Evolutionary conservation across 306 rosid genomes (phyloP).

Genomic region (Cajanus cajan): DNA sequence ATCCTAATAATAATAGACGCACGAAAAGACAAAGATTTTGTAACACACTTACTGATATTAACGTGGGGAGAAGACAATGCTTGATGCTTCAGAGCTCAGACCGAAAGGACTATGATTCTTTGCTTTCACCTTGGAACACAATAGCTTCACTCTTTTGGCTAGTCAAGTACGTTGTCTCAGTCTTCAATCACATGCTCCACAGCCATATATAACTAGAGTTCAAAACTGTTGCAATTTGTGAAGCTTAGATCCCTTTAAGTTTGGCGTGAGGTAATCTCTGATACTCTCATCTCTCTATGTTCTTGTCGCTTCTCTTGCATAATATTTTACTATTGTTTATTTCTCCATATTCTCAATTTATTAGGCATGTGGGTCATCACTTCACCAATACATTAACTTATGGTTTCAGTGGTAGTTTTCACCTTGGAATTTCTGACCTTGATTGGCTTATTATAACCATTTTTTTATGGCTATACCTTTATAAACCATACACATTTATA

Average conservation of each 20-base stretch:
- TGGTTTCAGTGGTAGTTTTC: slow-evolving; percentile 25
- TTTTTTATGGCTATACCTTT: background rate
- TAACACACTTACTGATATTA: background rate
- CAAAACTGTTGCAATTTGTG: background rate
- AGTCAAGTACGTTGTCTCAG: background rate
- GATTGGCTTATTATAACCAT: slow-evolving; percentile 15
- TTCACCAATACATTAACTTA: slow-evolving; percentile 22
- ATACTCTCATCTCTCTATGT: slow-evolving; percentile 27
- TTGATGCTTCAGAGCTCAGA: background rate
- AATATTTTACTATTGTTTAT: background rate
- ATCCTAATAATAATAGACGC: background rate
- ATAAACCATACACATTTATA: background rate
- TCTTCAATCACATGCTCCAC: slow-evolving; percentile 21
- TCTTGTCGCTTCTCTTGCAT: background rate
- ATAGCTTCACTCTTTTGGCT: slow-evolving; percentile 21
- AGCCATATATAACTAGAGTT: background rate
- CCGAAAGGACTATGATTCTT: slow-evolving; percentile 49
- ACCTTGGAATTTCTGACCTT: slow-evolving; percentile 24
- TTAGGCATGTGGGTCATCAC: slow-evolving; percentile 45
- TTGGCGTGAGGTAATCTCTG: slow-evolving; percentile 41
- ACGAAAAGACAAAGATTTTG: slow-evolving; percentile 3
- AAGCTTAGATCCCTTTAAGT: slow-evolving; percentile 10
- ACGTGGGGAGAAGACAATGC: slow-evolving; percentile 24
- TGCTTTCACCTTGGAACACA: slow-evolving; percentile 51
- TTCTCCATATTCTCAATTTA: background rate